Base-by-base conservation (phyloP, 768 basidiomycete species). In the Mycena latifolia region DNA sequence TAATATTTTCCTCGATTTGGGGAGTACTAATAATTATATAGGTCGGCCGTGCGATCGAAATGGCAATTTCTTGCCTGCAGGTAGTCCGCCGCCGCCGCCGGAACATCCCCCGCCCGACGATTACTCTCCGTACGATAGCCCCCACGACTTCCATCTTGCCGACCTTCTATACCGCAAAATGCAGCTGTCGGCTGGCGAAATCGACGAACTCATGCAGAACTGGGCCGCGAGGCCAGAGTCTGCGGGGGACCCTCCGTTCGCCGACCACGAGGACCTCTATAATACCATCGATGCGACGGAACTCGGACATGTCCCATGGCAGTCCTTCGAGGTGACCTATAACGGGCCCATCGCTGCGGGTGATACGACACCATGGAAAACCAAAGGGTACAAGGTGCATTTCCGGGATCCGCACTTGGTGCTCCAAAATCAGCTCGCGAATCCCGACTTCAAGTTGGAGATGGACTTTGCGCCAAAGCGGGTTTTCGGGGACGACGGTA, bases 391-490 rank as follows among this genome's bases (percentile, higher is more conserved):
- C 39, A 63, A 69, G 24, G 72, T 77, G 8, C 75, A 72, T 70
- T 78, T 68, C 39, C 61, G 71, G 14, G 66, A 72, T 60, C 76
- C 76, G 2, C 61, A 25, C 2, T 8, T 14, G 1, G 41, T 76
- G 10, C 35, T 75, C 17, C 50, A 70, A 14, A 28, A 67, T 29
- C 68, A 71, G 53, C 53, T 76, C 4, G 65, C 37, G 1, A 77
- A 75, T 51, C 73, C 71, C 2, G 76, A 77, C 28, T 77, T 74
- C 57, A 59, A 53, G 25, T 37, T 43, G 1, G 69, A 76, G 50
- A 66, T 77, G 53, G 76, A 77, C 43, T 75, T 63, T 54, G 63
- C 63, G 5, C 69, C 74, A 10, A 65, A 74, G 25, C 58, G 58
- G 10, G 63, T 69, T 1, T 70, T 61, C 28, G 55, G 64, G 25